Base-by-base conservation (phyloP, 2,329 filamentous ascomycete species). In the Aspergillus novofumigatus region DNA sequence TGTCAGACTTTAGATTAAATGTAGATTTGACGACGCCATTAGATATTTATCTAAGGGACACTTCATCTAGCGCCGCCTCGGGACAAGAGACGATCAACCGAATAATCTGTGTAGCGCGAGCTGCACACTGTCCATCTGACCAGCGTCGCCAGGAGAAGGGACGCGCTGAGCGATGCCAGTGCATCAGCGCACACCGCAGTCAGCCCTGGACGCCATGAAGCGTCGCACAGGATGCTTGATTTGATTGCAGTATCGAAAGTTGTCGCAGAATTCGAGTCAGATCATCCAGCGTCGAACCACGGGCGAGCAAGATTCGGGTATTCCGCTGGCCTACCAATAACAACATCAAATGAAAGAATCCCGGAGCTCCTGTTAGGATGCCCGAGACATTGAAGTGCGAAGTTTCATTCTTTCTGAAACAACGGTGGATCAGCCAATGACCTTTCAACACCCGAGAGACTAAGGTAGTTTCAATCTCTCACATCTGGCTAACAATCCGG, bases 21-120 rank as follows among this genome's bases (percentile, higher is more conserved):
- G 56, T 54, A 59, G 60, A 57, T 57, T 52, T 49, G 54, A 57
- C 55, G 56, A 61, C 59, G 59, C 58, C 55, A 59, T 56, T 29
- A 32, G 49, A 49, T 14, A 35, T 35, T 35, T 35, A 23, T 51
- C 50, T 25, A 51, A 53, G 50, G 57, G 45, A 55, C 47, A 49
- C 53, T 56, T 59, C 32, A 25, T 47, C 60, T 48, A 50, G 48
- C 48, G 60, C 53, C 53, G 55, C 42, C 45, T 47, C 32, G 32
- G 42, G 44, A 23, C 38, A 52, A 21, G 49, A 35, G 11, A n/a
- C n/a, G 11, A 26, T 17, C 44, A 23, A 11, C 9, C 14, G 32
- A 38, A 14, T 47, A 7, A 21, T 47, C 3, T 47, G 23, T 23
- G 41, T 20, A 44, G n/a, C 41, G 41, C 20, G 20, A 21, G 41